These are phyloP conservation scores for Yamadazyma dendronema DNA, from an alignment of 1,139 yeast species.

Conservation along the genomic window DNA sequence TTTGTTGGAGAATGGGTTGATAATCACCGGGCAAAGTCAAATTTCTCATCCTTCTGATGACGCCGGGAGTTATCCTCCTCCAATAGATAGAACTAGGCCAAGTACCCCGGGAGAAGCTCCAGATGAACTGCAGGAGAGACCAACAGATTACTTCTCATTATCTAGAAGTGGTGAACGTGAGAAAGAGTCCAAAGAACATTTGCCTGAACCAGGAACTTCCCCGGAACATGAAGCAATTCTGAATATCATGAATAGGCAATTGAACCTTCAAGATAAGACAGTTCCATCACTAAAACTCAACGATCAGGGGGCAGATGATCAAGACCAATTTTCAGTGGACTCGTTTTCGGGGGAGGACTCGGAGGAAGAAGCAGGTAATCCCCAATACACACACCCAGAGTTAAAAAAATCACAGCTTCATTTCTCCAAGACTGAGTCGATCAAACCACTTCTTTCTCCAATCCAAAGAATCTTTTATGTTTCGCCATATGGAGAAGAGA, in stretches of 20 bases:
- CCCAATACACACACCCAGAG: constrained; percentile 81
- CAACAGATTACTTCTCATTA: neutral
- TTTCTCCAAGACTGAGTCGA: constrained; percentile 55
- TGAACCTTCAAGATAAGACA: neutral
- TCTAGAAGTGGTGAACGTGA: too few relatives aligned
- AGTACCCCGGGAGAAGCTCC: constrained; percentile 25
- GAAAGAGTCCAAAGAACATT: too few relatives aligned
- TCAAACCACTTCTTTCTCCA: constrained; percentile 69
- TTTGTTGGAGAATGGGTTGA: constrained; percentile 59
- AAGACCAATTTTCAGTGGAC: constrained; percentile 19
- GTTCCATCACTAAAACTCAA: constrained; percentile 5
- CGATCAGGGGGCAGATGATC: constrained; percentile 9
- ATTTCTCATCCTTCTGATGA: constrained; percentile 75
- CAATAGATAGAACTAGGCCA: constrained; percentile 37
- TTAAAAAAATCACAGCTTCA: constrained; percentile 70
- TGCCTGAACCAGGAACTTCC: neutral
- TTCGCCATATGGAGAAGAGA: constrained; percentile 86
- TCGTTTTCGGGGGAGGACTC: constrained; percentile 25
- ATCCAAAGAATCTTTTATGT: constrained; percentile 74
- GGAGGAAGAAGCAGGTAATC: constrained; percentile 56
- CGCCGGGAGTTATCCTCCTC: constrained; percentile 32
- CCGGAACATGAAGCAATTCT: constrained; percentile 8
- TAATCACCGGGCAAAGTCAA: constrained; percentile 92
- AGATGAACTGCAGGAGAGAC: neutral
- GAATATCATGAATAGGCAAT: constrained; percentile 9